Evolutionary conservation across 1,284 basidiomycete species (phyloP).

Genomic region (Boletellus deceptivus): DNA sequence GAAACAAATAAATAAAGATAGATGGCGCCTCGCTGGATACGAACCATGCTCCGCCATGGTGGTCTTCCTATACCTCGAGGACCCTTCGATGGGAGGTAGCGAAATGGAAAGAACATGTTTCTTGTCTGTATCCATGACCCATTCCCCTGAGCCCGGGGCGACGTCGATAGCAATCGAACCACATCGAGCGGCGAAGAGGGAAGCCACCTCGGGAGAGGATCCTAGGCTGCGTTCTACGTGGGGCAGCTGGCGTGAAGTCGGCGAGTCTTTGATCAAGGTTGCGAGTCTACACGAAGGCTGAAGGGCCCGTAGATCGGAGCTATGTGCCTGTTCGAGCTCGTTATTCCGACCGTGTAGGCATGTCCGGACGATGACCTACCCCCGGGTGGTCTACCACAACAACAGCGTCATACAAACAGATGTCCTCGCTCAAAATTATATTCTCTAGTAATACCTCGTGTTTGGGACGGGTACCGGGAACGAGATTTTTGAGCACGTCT

Average conservation of each 20-base stretch:
- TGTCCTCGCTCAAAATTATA: slow-evolving; percentile 44
- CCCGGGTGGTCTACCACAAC: slow-evolving; percentile 67
- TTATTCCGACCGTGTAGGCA: slow-evolving; percentile 1
- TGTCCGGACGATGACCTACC: slow-evolving; percentile 41
- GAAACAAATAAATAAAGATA: background rate
- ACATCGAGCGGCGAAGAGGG: slow-evolving; percentile 51
- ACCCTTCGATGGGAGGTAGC: slow-evolving; percentile 50
- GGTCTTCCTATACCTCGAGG: slow-evolving; percentile 42
- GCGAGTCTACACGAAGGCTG: slow-evolving; percentile 49
- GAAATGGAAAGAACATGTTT: slow-evolving; percentile 59
- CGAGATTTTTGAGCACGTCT: slow-evolving; percentile 42
- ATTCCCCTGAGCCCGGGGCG: slow-evolving; percentile 36
- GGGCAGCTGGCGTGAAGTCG: slow-evolving; percentile 59
- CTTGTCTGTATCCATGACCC: slow-evolving; percentile 33
- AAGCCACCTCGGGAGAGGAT: slow-evolving; percentile 36
- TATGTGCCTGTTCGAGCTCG: slow-evolving; percentile 50
- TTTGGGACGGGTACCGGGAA: slow-evolving; percentile 33
- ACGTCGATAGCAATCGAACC: slow-evolving; percentile 44
- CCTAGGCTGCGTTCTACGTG: slow-evolving; percentile 44
- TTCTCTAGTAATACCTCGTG: slow-evolving; percentile 38
- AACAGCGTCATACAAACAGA: slow-evolving; percentile 64
- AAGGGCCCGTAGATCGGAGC: slow-evolving; percentile 64
- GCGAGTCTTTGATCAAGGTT: slow-evolving; percentile 44
- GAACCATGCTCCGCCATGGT: slow-evolving; percentile 52
- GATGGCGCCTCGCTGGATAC: slow-evolving; percentile 19